Base-by-base conservation (phyloP, 106 monocot species). In the Vanilla planifolia region DNA sequence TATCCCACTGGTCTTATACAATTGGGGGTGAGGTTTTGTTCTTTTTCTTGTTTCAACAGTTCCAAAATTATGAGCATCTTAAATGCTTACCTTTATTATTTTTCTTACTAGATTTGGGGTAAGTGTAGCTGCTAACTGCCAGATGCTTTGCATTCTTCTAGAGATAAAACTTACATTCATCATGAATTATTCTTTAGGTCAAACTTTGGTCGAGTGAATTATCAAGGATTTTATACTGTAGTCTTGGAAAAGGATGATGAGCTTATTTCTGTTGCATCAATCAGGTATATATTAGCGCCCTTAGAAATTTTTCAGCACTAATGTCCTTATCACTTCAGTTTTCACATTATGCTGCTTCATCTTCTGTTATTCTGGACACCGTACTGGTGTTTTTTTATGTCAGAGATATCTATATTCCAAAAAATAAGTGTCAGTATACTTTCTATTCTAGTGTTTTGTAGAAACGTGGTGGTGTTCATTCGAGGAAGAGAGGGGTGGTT, bases 1-100 rank as follows among this genome's bases (percentile, higher is more conserved):
- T 60, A 83, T 93, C 43, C 85, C 89, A 62, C 81, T 75, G 60
- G 48, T 89, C 33, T 48, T 93, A 35, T 93, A 89, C 63, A 93
- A 89, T 50, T 89, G 77, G 89, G 75, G 89, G 93, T 93, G 43
- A 73, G 85, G 6, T 52, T 59, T 48, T 17, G 33, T 47, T 63
- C 28, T 35, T 40, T 42, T 15, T 27, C 23, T 64, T 67, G 11
- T 10, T 36, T 14, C 21, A 3, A 42, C 13, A 4, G 20, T 65
- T 27, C 3, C 5, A 24, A 26, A 15, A 39, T 4, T 23, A 23
- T 48, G 47, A 7, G 7, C 9, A 4, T 1, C 8, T 21, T 8
- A 4, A 48, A 21, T 48, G 5, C n/a, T 23, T 48, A 48, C 48
- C 24, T 6, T 5, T 48, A 24, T 23, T 51, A 39, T 24, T n/a